A percentile compares a stretch with the other conserved stretches of the same genome.
These are phyloP conservation scores for Alternaria metachromatica DNA, from an alignment of 2,329 filamentous ascomycete species.

Conservation along the genomic window DNA sequence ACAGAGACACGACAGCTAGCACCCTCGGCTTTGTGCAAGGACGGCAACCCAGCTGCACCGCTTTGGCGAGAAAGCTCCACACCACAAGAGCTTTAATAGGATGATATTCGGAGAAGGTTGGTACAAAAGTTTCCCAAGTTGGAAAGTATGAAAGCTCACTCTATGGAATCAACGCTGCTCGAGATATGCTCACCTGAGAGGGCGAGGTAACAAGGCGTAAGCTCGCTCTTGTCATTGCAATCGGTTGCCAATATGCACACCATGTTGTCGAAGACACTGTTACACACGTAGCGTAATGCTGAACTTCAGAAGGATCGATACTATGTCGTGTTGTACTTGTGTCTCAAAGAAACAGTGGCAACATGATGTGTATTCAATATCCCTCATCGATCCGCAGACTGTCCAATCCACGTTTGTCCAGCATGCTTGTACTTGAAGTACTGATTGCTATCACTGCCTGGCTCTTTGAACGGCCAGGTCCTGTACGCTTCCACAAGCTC, in stretches of 20 bases:
- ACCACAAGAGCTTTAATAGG: neutral
- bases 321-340: neutral
- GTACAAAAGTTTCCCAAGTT: neutral
- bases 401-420: neutral
- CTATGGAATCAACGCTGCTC: neutral
- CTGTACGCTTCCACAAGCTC: constrained; percentile 39
- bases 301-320: neutral
- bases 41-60: neutral
- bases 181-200: neutral
- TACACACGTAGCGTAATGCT: neutral
- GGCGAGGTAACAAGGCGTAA: neutral
- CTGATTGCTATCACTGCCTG: constrained; percentile 27
- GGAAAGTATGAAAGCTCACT: neutral
- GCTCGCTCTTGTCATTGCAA: neutral
- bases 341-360: neutral
- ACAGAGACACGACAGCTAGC: neutral
- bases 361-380: neutral
- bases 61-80: neutral
- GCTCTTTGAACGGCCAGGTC: constrained; percentile 44
- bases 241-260: neutral
- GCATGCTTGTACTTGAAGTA: constrained; percentile 29
- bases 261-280: neutral
- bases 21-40: neutral
- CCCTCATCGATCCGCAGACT: neutral
- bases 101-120: neutral